Base-by-base conservation (phyloP, 2,329 filamentous ascomycete genomes). In the Microdochium trichocladiopsis region DNA sequence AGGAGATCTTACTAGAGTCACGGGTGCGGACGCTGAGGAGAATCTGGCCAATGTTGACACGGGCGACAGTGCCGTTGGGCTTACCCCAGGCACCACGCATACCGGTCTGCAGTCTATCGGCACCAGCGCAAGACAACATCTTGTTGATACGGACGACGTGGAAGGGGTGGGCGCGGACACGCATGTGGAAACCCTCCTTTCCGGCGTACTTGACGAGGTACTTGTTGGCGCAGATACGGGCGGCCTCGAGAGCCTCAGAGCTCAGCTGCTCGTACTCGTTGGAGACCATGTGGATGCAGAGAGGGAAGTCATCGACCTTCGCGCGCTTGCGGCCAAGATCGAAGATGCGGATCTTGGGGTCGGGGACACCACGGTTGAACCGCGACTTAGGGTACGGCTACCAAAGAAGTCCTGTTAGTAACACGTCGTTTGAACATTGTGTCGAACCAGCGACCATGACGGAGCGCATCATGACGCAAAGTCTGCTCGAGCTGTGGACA, bases 61-160 rank as follows among this genome's bases (percentile, higher is more conserved):
- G 94, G 75, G 94, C 94, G 72, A 99, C 94, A 70, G 84, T 87
- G 74, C 94, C 94, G 84, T 97, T 95, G 76, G 94, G 94, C 88
- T 99, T 99, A 73, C 94, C 94, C 87, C 91, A 99, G 68, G 94
- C 94, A 87, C 94, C 94, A 88, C 94, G 93, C 94, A 99, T 99
- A 84, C 94, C 94, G 67, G 94, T 99, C 81, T 99, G 94, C 78
- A 99, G 84, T 88, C 94, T 91, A 97, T 99, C 94, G 87, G 94
- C 94, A 85, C 94, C 94, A 72, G 94, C 94, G 78, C 94, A 99
- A 73, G 94, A 97, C 90, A 99, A 93, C 94, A 99, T 99, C 89
- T 99, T 99, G 91, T 99, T 99, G 92, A 99, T 99, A 80, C 94
- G 94, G 84, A 99, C 88, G 79, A 99, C 94, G 84, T 99, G 94